Base-by-base conservation (phyloP, 495 filamentous ascomycete species). In the Tetracladium marchalianum region DNA sequence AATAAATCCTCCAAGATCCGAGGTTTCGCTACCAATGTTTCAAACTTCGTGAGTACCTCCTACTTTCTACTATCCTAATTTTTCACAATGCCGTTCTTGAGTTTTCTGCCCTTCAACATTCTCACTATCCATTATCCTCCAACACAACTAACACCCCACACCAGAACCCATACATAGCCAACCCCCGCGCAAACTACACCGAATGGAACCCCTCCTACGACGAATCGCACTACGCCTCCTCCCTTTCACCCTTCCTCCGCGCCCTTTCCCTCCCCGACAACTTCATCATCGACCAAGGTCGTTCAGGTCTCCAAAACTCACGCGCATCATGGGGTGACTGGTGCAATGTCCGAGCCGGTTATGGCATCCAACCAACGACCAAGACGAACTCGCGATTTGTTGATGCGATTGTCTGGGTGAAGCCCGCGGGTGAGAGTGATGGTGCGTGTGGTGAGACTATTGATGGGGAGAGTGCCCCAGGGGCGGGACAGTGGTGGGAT, bases 331-430 rank as follows among this genome's bases (percentile, higher is more conserved):
- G 85, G 81, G 85, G 83, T 57, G 74, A 88, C 70, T 90, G 85
- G 84, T 88, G 84, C 73, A 90, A 90, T 61, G 77, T 82, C 56
- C 74, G 76, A 51, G 77, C 82, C 43, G 84, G 84, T 34, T 87
- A 87, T 60, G 84, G 84, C 59, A 68, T 71, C 39, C 78, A 76
- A 45, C 78, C 79, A 0, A 80, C 78, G 3, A 67, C 76, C 18
- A 54, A 74, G 44, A 84, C 82, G 8, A 78, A 77, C 46, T 55
- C 69, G 59, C 58, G 67, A 24, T 69, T 83, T 15, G 70, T 73
- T 42, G 83, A 88, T 61, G 79, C 82, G 38, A 85, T 87, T 65
- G 81, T 86, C 58, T 88, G 84, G 84, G 69, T 83, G 50, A 88
- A 87, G 76, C 84, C 82, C 45, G 84, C 84, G 53, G 85, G 84